These are phyloP conservation scores for Quercus dentata DNA, from an alignment of 306 rosid genomes.

Conservation along the genomic window DNA sequence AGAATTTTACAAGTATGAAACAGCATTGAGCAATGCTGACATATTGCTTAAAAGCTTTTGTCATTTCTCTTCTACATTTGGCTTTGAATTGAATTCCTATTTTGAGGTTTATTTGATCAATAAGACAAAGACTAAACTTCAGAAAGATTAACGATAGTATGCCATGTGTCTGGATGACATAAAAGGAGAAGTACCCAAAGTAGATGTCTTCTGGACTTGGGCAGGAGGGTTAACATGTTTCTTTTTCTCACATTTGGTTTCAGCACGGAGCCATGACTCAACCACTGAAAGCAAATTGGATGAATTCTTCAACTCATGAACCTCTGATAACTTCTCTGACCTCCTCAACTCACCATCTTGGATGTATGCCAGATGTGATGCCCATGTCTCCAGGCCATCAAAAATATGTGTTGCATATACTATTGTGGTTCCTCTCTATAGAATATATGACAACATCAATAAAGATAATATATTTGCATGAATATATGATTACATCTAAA, in stretches of 20 bases:
- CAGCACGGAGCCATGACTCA: slow-evolving; percentile 91
- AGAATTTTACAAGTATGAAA: background rate
- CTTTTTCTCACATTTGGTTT: slow-evolving; percentile 67
- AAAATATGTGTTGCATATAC: slow-evolving; percentile 97
- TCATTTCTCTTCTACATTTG: background rate
- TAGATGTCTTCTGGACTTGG: slow-evolving; percentile 33
- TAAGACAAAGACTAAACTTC: slow-evolving; percentile 3
- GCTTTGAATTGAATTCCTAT: background rate
- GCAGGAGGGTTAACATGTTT: slow-evolving; percentile 40
- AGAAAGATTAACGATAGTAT: slow-evolving; percentile 58
- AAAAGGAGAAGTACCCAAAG: slow-evolving; percentile 51
- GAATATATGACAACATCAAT: slow-evolving; percentile 9
- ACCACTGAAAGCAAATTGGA: slow-evolving; percentile 80
- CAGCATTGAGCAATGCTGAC: background rate
- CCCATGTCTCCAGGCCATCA: slow-evolving; percentile 98
- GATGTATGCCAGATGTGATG: slow-evolving; percentile 90
- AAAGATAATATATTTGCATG: no score
- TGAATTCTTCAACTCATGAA: slow-evolving; percentile 67
- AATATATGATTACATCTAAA: background rate
- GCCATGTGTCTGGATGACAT: slow-evolving; percentile 84
- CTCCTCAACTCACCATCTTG: slow-evolving; percentile 85
- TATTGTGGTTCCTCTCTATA: slow-evolving; percentile 80
- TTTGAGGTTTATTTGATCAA: background rate
- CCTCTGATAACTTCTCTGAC: slow-evolving; percentile 68
- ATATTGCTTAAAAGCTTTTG: background rate